phyloP scores from a whole-genome alignment of 1,139 yeast genomes.

The Suhomyces yuchorum region DNA sequence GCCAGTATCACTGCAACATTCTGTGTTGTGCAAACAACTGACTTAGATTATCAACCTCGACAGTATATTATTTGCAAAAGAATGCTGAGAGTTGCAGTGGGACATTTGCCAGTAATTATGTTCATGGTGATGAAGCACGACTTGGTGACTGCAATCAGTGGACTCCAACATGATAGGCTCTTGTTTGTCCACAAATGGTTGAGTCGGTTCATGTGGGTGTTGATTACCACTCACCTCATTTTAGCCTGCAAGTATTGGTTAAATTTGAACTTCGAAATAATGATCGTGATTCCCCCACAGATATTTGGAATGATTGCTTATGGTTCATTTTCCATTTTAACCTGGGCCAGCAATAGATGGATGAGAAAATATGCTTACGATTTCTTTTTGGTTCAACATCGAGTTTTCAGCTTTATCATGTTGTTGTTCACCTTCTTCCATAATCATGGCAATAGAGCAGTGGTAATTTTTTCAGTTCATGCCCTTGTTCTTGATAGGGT shows the following conservation, averaged over 20 bases:
- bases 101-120: conserved; percentile 43
- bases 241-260: conserved; percentile 45
- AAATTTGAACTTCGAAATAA: conserved; percentile 36
- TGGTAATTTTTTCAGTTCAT: conserved; percentile 47
- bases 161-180: conserved; percentile 45
- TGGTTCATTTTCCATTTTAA: conserved; percentile 37
- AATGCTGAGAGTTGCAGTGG: conserved; percentile 45
- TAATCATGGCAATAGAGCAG: conserved; percentile 36
- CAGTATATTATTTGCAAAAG: conserved; percentile 47
- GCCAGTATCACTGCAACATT: conserved; percentile 33
- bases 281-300: conserved; percentile 52
- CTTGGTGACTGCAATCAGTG: conserved; percentile 41
- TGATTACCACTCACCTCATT: conserved; percentile 41
- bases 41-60: conserved; percentile 42
- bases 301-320: conserved; percentile 53
- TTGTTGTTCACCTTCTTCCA: conserved; percentile 48
- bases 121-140: conserved; percentile 44
- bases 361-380: conserved; percentile 47
- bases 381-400: conserved; percentile 47
- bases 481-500: conserved; percentile 48
- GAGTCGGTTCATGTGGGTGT: conserved; percentile 40
- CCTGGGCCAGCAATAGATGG: conserved; percentile 39
- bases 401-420: conserved; percentile 46
- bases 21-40: conserved; percentile 33
- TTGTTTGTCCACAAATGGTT: conserved; percentile 48